These are phyloP conservation scores for Auriculariales sp. DNA, from an alignment of 768 basidiomycete genomes.

Conservation along the genomic window DNA sequence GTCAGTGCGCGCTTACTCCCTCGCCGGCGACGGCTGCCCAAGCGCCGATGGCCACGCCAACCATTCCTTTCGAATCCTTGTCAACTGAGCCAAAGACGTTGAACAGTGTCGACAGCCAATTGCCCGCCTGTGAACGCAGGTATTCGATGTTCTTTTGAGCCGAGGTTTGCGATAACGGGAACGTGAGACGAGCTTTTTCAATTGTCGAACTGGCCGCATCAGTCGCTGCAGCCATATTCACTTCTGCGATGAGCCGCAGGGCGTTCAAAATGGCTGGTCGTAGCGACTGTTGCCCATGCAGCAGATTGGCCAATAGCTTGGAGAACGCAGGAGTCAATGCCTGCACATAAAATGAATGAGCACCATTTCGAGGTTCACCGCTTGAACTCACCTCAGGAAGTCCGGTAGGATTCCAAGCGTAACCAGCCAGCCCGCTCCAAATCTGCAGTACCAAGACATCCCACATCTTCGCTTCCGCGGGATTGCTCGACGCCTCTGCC, in stretches of 20 bases:
- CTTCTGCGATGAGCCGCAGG: constrained; percentile 69
- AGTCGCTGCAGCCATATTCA: constrained; percentile 34
- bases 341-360: constrained; percentile 21
- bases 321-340: constrained; percentile 65
- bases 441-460: constrained; percentile 85
- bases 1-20: constrained; percentile 26
- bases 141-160: constrained; percentile 56
- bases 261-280: constrained; percentile 71
- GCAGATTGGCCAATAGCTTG: constrained; percentile 78
- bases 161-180: constrained; percentile 34
- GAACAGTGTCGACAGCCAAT: constrained; percentile 90
- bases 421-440: constrained; percentile 84
- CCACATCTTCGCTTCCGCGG: constrained; percentile 90
- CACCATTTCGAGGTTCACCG: not conserved
- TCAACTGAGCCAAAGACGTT: constrained; percentile 86
- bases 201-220: constrained; percentile 15
- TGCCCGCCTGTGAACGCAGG: constrained; percentile 67
- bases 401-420: constrained; percentile 73
- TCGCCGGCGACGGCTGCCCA: constrained; percentile 75
- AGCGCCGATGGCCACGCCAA: constrained; percentile 78
- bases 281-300: constrained; percentile 82
- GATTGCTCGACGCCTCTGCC: constrained; percentile 56
- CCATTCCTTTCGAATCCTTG: constrained; percentile 57
- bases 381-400: constrained; percentile 41
- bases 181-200: constrained; percentile 10